A percentile compares a stretch with the other conserved stretches of the same genome.
Evolutionary conservation across 2,329 filamentous ascomycete genomes (phyloP).

Genomic region (Pyricularia sp.): DNA sequence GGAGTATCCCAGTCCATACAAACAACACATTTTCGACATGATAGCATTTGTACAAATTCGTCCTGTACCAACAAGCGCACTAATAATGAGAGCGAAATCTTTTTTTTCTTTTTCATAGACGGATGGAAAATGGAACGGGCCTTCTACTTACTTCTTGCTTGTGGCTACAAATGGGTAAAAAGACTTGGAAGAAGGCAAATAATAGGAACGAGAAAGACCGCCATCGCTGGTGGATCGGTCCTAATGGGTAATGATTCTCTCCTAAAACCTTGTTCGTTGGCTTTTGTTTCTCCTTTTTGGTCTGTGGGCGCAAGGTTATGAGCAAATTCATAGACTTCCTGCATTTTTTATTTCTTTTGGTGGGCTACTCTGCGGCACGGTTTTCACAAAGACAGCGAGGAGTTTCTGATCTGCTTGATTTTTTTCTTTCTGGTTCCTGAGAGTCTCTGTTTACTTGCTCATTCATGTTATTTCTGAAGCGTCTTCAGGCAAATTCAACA

Average conservation of each 20-base stretch:
- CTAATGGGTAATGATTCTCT: neutral
- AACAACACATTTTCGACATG: neutral
- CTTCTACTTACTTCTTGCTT: neutral
- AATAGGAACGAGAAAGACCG: neutral
- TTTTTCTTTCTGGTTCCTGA: neutral
- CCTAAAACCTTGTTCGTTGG: neutral
- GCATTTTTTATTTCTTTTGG: neutral
- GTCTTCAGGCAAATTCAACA: too few relatives aligned
- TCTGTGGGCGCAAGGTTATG: neutral
- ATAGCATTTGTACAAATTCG: neutral
- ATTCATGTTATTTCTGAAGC: too few relatives aligned
- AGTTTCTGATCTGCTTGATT: neutral
- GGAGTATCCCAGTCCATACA: neutral
- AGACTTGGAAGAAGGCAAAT: neutral
- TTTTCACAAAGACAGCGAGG: neutral
- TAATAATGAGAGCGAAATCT: neutral
- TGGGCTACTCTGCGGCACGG: neutral
- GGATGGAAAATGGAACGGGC: neutral
- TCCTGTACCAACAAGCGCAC: neutral
- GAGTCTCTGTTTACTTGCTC: neutral
- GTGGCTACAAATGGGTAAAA: neutral
- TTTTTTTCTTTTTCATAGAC: neutral
- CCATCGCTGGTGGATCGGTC: neutral
- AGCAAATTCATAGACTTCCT: neutral
- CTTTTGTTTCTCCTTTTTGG: neutral